Base-by-base conservation (phyloP, 2,329 filamentous ascomycete species). In the Colletotrichum filicis region DNA sequence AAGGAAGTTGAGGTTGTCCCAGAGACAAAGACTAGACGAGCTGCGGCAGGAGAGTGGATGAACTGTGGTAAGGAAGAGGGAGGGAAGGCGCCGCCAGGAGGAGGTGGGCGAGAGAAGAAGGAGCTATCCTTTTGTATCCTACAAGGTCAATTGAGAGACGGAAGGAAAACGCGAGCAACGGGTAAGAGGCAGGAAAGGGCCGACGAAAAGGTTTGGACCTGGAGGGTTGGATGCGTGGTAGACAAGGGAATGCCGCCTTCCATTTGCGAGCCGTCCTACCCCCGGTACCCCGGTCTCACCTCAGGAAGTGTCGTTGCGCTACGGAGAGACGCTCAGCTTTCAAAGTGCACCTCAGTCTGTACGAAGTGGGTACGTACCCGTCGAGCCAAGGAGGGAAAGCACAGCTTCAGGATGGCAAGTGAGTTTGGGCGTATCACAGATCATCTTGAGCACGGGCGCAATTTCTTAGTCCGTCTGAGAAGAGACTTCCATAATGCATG, bases 171-270 rank as follows among this genome's bases (percentile, higher is more conserved):
- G 63, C 67, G 66, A 53, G 55, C 59, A 59, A 30, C n/a, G 74
- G 65, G 70, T 37, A 63, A 58, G 65, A 73, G 59, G 72, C 68
- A 42, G 64, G 60, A 65, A 59, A 68, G 74, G 74, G 68, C 55
- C 57, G 71, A 65, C 58, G 55, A 52, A 65, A 62, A 67, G 74
- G 64, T 57, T 64, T 64, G 61, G 37, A 46, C 35, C 16, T 60
- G 58, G 59, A 61, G 67, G 56, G 57, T 61, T 55, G 56, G 68
- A 71, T 57, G 56, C 37, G 67, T 22, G 69, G 71, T 58, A 74
- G 71, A 74, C 69, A 74, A 75, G 68, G 74, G 74, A 75, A 77
- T 70, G 72, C 59, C 69, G 69, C 59, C 69, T 59, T 32, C 49
- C 53, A 56, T 56, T 56, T 56, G 42, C 32, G 37, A 63, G 65